phyloP scores from a whole-genome alignment of 2,329 filamentous ascomycete species.

The Nigrospora osmanthi region DNA sequence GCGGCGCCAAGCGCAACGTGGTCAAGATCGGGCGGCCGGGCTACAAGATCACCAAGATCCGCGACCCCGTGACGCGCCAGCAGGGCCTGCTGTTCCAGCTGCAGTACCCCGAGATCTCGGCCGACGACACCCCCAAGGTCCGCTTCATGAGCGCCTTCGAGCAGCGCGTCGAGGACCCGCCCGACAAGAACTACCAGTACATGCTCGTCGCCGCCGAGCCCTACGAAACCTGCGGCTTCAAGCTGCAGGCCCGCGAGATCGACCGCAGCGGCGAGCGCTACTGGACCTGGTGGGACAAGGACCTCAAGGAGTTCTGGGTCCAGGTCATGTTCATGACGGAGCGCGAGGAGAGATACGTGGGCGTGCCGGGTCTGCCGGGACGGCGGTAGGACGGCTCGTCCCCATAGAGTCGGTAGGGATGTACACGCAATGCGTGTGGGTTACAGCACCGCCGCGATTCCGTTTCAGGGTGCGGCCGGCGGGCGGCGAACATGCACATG shows the following conservation, averaged over 20 bases:
- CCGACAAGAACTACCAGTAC: slow-evolving; percentile 92
- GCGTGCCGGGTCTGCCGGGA: slow-evolving; percentile 51
- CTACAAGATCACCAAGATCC: slow-evolving; percentile 95
- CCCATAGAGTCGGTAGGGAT: no score
- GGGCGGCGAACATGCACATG: no score
- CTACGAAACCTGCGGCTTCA: slow-evolving; percentile 96
- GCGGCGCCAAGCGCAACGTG: slow-evolving; percentile 67
- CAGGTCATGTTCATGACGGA: slow-evolving; percentile 99
- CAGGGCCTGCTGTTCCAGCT: slow-evolving; percentile 91
- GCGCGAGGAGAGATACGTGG: slow-evolving; percentile 80
- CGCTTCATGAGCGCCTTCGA: slow-evolving; percentile 98
- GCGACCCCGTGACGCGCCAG: slow-evolving; percentile 82
- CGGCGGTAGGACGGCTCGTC: slow-evolving; percentile 23
- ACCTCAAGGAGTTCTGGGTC: slow-evolving; percentile 95
- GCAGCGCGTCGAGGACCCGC: slow-evolving; percentile 85
- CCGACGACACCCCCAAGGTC: slow-evolving; percentile 70
- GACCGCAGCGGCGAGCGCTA: slow-evolving; percentile 82
- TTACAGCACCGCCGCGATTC: no score
- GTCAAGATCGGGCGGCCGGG: slow-evolving; percentile 95
- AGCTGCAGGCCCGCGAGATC: slow-evolving; percentile 87
- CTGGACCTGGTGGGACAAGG: slow-evolving; percentile 92
- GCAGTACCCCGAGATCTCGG: slow-evolving; percentile 84
- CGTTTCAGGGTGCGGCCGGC: no score
- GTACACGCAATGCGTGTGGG: no score
- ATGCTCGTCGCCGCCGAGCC: slow-evolving; percentile 91